Evolutionary conservation across 1,139 yeast species (phyloP).

Genomic region (Pichia sp.): DNA sequence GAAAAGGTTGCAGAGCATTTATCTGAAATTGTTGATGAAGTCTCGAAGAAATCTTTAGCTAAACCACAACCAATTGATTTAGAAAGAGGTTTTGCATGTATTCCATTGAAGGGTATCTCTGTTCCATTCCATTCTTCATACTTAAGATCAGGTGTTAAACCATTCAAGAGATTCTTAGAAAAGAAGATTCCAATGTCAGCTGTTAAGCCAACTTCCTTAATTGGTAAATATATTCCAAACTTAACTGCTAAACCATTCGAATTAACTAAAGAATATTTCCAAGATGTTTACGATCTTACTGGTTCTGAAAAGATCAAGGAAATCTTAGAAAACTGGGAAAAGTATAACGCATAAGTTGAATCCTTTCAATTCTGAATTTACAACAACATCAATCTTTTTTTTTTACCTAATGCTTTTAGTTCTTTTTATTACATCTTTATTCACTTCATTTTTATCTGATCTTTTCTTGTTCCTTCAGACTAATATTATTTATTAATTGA

Average conservation of each 20-base stretch:
- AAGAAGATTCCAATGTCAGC: conserved; percentile 95
- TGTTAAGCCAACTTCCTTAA: conserved; percentile 87
- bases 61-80: conserved; percentile 96
- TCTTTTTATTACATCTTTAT: too few species aligned
- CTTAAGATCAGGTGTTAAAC: conserved; percentile 96
- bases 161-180: conserved; percentile 94
- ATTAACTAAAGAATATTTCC: conserved; percentile 92
- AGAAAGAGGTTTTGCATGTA: conserved; percentile 97
- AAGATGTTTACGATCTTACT: conserved; percentile 89
- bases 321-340: conserved; percentile 93
- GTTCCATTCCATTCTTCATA: conserved; percentile 99
- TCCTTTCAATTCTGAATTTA: too few species aligned
- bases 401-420: too few species aligned
- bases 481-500: not conserved
- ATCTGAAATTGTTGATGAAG: conserved; percentile 81
- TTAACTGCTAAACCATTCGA: conserved; percentile 97
- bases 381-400: too few species aligned
- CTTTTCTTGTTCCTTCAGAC: conserved; percentile 2
- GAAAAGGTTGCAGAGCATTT: conserved; percentile 87
- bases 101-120: conserved; percentile 95
- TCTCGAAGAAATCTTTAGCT: conserved; percentile 68
- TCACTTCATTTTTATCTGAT: not conserved
- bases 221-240: conserved; percentile 95
- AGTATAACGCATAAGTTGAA: conserved; percentile 47
- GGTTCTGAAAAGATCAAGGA: conserved; percentile 85